phyloP scores from a whole-genome alignment of 495 filamentous ascomycete genomes.

The Cladorrhinum samala region DNA sequence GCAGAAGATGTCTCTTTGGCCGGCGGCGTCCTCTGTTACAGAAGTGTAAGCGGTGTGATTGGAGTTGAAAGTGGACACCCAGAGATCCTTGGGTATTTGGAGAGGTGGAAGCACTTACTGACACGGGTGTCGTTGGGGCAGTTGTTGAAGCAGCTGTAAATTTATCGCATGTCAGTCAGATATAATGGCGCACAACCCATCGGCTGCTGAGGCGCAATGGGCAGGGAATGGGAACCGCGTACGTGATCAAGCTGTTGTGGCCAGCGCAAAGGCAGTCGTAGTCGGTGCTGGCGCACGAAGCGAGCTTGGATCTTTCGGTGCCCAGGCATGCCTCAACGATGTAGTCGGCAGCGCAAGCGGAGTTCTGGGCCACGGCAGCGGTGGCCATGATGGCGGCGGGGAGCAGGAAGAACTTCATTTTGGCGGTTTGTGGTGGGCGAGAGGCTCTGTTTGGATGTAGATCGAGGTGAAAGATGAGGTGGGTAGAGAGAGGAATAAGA shows the following conservation, averaged over 20 bases:
- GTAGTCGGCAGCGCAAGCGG: constrained; percentile 35
- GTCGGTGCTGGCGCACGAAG: constrained; percentile 29
- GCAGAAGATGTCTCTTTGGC: constrained; percentile 39
- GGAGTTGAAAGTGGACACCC: not conserved
- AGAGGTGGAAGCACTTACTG: constrained; percentile 9
- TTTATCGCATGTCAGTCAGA: not conserved
- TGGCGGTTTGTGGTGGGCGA: constrained; percentile 9
- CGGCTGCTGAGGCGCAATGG: not conserved
- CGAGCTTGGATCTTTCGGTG: constrained; percentile 33
- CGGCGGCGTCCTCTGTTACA: constrained; percentile 12
- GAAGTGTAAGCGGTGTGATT: not conserved
- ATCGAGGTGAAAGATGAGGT: not conserved
- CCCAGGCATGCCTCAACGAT: constrained; percentile 40
- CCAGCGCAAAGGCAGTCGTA: constrained; percentile 37
- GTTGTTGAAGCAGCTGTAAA: constrained; percentile 42
- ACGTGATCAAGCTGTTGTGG: constrained; percentile 36
- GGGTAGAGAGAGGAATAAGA: not conserved
- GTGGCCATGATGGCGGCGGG: constrained; percentile 27
- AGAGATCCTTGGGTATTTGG: not conserved
- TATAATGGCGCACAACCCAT: not conserved
- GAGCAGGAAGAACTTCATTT: constrained; percentile 33
- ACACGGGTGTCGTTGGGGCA: constrained; percentile 38
- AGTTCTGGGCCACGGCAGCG: constrained; percentile 24
- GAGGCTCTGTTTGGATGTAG: no score
- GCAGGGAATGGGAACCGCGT: not conserved